phyloP scores from a whole-genome alignment of 2,329 filamentous ascomycete genomes.

The Iodosphaeria phyllophila region DNA sequence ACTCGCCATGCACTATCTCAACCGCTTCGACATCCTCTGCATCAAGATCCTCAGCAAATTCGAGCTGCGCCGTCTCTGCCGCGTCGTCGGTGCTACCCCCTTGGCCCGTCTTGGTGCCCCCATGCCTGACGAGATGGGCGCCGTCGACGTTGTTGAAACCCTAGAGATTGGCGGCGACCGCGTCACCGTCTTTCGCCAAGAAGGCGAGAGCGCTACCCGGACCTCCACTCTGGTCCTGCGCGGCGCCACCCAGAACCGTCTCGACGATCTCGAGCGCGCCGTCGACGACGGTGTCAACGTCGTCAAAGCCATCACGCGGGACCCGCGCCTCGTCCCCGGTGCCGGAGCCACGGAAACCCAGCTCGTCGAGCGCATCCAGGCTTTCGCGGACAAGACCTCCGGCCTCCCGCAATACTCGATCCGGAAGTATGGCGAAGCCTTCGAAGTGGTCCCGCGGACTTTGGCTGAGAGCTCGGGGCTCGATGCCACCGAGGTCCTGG shows the following conservation, averaged over 20 bases:
- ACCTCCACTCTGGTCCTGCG: conserved; percentile 89
- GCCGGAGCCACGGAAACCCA: conserved; percentile 91
- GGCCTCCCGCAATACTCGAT: conserved; percentile 92
- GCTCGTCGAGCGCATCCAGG: conserved; percentile 79
- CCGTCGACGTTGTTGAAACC: conserved; percentile 86
- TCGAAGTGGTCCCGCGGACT: conserved; percentile 88
- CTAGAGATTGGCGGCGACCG: conserved; percentile 94
- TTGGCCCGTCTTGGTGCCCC: conserved; percentile 86
- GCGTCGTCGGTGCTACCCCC: conserved; percentile 92
- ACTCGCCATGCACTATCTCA: conserved; percentile 90
- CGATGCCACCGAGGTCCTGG: conserved; percentile 92
- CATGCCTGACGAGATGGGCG: conserved; percentile 99
- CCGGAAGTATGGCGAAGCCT: conserved; percentile 92
- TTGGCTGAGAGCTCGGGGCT: conserved; percentile 89
- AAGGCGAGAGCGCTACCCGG: conserved; percentile 75
- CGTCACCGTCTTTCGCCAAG: conserved; percentile 95
- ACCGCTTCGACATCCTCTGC: conserved; percentile 87
- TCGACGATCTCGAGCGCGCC: conserved; percentile 91
- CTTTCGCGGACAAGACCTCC: conserved; percentile 78
- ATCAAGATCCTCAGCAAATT: conserved; percentile 98
- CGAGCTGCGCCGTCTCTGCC: conserved; percentile 83
- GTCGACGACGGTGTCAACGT: conserved; percentile 98
- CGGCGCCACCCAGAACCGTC: conserved; percentile 92
- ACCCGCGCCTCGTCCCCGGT: conserved; percentile 77
- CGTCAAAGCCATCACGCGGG: conserved; percentile 93